Evolutionary conservation across 345 rosid species (phyloP), one percentile per base, ranked within the genome.

Genomic region (Gossypium longicalyx): DNA sequence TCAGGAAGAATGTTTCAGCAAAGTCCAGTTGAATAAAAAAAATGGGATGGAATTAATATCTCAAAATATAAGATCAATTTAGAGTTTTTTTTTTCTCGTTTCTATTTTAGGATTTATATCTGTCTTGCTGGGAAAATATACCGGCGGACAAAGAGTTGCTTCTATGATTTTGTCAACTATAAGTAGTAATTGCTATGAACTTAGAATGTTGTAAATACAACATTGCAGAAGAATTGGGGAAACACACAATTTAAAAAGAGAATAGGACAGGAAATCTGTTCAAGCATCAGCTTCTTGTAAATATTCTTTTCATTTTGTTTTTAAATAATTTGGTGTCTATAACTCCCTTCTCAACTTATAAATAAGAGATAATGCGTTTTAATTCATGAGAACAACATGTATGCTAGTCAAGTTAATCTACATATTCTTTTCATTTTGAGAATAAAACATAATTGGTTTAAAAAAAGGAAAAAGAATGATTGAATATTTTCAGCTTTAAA

Each of bases 1-100:
- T 86, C 97, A 5, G 98, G 97, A n/a, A 93, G 79, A 80, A 80
- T 90, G 78, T 79, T 54, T 51, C 93, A 83, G 69, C 87, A 83
- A 68, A 90, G 79, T 71, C 78, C 80, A 15, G 74, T 68, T 29
- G 80, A 84, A 29, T 9, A 77, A 86, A 85, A 1, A 45, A 53
- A 53, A 17, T 1, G 4, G 15, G 16, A 49, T 11, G 1, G 7
- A 51, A 11, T 48, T 73, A 71, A n/a, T 2, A 38, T 70, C 47
- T 51, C 20, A 52, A 16, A 52, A 16, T n/a, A 69, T 53, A 12
- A n/a, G 27, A 23, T 1, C 44, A 49, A 48, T 17, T 66, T 61
- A 62, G 45, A 44, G 20, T 17, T 25, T 17, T 27, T 13, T 56
- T 56, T 3, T n/a, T 71, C 57, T 7, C 45, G 7, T 34, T 27